Evolutionary conservation across 768 basidiomycete species (phyloP), one percentile per base, ranked within the genome.

Genomic region (Trametes villosa): DNA sequence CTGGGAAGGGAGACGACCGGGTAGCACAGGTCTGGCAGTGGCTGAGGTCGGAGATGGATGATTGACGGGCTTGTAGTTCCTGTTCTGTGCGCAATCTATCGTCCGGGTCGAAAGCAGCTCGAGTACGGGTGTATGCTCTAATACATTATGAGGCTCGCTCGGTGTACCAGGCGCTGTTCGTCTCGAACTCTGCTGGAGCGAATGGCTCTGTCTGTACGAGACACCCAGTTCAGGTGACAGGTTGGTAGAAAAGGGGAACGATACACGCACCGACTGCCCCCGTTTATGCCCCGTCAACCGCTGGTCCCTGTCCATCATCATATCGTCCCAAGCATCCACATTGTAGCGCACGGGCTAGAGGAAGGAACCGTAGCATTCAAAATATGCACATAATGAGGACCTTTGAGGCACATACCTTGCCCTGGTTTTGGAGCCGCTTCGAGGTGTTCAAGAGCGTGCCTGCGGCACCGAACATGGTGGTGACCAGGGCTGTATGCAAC

Each of bases 221-320:
- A 8, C 2, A n/a, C 9, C 5, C 9, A 18, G 7, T 11, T 6
- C 4, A 22, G 20, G 11, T 41, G 24, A 31, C 40, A 44, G 44
- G 26, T 3, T 34, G 9, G 11, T 17, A 29, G 20, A 26, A 20
- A 57, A 46, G 20, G 31, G 22, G 40, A n/a, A 13, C 29, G 49
- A 48, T 26, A 12, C 47, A 78, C 92, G 69, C 72, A 96, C 96
- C 72, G 82, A 81, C 73, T 98, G 96, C 54, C 94, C 94, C 65
- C 96, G 84, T 68, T 77, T 68, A 71, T 91, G 90, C 13, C 96
- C 96, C 2, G 95, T 97, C 70, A 98, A 74, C 64, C 91, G 81
- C 70, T 83, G 81, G 78, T 98, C 96, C 57, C 96, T 81, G 69
- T 87, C 85, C 88, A 98, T 94, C 94, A 98, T 93, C 90, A 92